phyloP scores from a whole-genome alignment of 805 yeast genomes.

The Kluyveromyces starmeri region DNA sequence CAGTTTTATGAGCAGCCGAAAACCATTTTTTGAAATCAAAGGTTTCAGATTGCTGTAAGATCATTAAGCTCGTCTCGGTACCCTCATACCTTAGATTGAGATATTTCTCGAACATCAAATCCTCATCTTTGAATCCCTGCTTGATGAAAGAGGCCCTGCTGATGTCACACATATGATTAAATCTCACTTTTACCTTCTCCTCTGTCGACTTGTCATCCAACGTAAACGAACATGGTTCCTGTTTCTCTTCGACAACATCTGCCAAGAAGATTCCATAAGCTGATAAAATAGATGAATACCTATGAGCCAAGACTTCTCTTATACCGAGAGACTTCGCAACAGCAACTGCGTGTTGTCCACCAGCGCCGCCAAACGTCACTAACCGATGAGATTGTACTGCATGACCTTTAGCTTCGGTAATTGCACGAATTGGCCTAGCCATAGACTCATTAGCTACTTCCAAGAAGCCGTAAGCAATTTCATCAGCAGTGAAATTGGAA shows the following conservation, averaged over 20 bases:
- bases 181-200: conserved; percentile 34
- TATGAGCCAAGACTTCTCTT: conserved; percentile 59
- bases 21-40: conserved; percentile 38
- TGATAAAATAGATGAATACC: conserved; percentile 73
- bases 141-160: conserved; percentile 34
- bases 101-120: conserved; percentile 50
- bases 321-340: conserved; percentile 69
- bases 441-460: conserved; percentile 80
- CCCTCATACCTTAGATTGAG: conserved; percentile 78
- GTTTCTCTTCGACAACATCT: conserved; percentile 73
- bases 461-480: conserved; percentile 73
- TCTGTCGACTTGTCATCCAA: conserved; percentile 28
- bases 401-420: conserved; percentile 81
- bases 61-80: conserved; percentile 81
- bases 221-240: conserved; percentile 54
- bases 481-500: conserved; percentile 42
- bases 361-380: conserved; percentile 89
- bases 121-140: conserved; percentile 46
- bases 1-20: conserved; percentile 48
- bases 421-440: conserved; percentile 82
- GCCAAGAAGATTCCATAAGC: conserved; percentile 88
- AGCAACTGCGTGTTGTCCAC: conserved; percentile 82
- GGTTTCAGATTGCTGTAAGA: conserved; percentile 27
- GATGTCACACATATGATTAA: conserved; percentile 35
- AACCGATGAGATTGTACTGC: conserved; percentile 55